These are phyloP conservation scores for Chloroidium sp. DNA, from an alignment of 163 green algal species.

Conservation along the genomic window DNA sequence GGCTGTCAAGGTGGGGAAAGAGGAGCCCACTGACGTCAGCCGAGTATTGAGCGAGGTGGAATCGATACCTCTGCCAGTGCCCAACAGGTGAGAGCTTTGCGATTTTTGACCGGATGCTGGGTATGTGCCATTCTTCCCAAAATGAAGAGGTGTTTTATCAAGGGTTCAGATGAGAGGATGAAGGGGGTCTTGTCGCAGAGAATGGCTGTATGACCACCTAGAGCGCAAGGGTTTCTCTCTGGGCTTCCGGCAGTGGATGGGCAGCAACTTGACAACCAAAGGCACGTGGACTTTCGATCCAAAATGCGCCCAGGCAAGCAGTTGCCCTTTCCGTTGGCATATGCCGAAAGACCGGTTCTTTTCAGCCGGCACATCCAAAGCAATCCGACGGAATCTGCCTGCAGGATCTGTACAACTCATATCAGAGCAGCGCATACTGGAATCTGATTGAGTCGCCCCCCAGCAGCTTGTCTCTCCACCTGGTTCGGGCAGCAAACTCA, in stretches of 20 bases:
- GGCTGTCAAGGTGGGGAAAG: too few species aligned
- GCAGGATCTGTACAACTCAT: not conserved
- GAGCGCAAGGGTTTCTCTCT: not conserved
- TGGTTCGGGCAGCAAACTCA: constrained; percentile 1
- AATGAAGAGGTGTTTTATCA: too few species aligned
- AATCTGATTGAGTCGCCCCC: not conserved
- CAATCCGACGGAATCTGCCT: too few species aligned
- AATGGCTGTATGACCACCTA: not conserved
- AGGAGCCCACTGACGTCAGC: not conserved
- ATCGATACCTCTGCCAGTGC: not conserved
- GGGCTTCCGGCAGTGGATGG: constrained; percentile 3
- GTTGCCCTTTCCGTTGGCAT: too few species aligned
- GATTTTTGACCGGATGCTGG: too few species aligned
- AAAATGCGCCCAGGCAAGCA: not conserved
- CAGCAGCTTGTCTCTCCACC: not conserved
- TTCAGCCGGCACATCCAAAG: too few species aligned
- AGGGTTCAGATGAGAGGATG: too few species aligned
- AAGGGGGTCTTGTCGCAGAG: not conserved
- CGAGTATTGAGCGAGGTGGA: not conserved
- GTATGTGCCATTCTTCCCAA: too few species aligned
- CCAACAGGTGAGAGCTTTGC: not conserved
- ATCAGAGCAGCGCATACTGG: not conserved
- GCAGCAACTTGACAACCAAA: not conserved
- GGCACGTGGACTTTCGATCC: constrained; percentile 1
- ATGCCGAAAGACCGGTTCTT: too few species aligned